Evolutionary conservation across 202 grass and related monocot genomes (phyloP), one percentile per base, ranked within the genome.

Genomic region (Saccharum hybrid): DNA sequence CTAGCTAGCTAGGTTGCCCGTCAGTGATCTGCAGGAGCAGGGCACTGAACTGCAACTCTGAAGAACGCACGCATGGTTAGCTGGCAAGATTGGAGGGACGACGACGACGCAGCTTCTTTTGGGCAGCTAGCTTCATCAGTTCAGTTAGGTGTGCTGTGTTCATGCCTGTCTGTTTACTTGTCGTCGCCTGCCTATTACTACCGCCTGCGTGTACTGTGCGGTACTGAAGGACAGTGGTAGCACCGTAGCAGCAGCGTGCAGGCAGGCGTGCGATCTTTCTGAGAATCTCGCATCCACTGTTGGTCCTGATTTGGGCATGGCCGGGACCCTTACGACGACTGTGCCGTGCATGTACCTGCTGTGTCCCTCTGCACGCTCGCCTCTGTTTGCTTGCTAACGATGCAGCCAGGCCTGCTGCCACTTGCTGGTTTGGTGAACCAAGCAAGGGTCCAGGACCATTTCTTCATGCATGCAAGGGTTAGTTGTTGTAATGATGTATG

Each of bases 241-340:
- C 3, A 26, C 2, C 10, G 15, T 2, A 3, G 15, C 1, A 22
- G 46, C 71, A 59, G 72, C 45, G 4, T 40, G 64, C 23, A 48
- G 10, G 64, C 23, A 48, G 10, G 43, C 63, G 42, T 31, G 48
- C 34, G 36, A 70, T 70, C 49, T 59, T 68, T 31, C 78, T 81
- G 49, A 70, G 64, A 64, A 28, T 42, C 33, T 26, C 7, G 48
- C 12, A 16, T 8, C 11, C 31, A 63, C 30, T 77, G 65, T 54
- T 89, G 78, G 72, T 81, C 82, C 78, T 81, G 77, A 85, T 46
- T 64, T 76, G 71, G 77, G 82, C 23, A 65, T 46, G 42, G 71
- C 5, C 18, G 18, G 60, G 54, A 22, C 7, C 54, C 3, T 2
- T 57, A 10, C 49, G 8, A 10, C 37, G 21, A 63, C 81, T 79